A percentile compares a stretch with the other conserved stretches of the same genome.
phyloP scores from a whole-genome alignment of 1,139 yeast genomes.

The Candida albicans region DNA sequence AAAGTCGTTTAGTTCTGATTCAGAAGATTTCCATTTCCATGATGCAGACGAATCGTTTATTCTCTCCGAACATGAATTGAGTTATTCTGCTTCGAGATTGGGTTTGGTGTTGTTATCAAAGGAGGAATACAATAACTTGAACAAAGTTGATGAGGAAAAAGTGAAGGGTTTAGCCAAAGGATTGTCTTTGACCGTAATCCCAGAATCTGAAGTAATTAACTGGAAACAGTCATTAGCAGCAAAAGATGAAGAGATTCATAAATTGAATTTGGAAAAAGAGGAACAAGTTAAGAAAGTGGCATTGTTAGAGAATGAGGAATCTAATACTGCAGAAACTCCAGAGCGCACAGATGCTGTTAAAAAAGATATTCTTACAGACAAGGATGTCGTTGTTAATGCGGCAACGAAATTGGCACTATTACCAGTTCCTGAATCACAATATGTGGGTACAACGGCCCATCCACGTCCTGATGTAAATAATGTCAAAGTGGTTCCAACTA shows the following conservation, averaged over 20 bases:
- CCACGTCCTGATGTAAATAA: slow-evolving; percentile 55
- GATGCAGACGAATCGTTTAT: slow-evolving; percentile 40
- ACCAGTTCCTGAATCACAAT: slow-evolving; percentile 55
- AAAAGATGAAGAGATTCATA: slow-evolving; percentile 32
- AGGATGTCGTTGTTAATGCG: slow-evolving; percentile 22
- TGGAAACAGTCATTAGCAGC: slow-evolving; percentile 35
- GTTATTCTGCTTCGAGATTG: slow-evolving; percentile 37
- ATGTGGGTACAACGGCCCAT: slow-evolving; percentile 59
- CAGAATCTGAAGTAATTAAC: slow-evolving; percentile 28
- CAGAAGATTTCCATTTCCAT: slow-evolving; percentile 5
- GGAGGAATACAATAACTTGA: slow-evolving; percentile 21
- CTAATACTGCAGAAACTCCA: slow-evolving; percentile 8
- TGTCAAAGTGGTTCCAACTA: slow-evolving; percentile 62
- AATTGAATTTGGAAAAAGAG: slow-evolving; percentile 20
- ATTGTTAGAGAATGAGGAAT: slow-evolving; percentile 16
- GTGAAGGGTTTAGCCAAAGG: slow-evolving; percentile 19
- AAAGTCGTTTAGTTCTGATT: slow-evolving; percentile 6
- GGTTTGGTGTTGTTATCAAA: slow-evolving; percentile 40
- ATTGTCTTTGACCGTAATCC: slow-evolving; percentile 18
- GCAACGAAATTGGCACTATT: slow-evolving; percentile 50
- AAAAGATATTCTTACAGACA: slow-evolving; percentile 20
- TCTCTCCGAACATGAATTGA: slow-evolving; percentile 38
- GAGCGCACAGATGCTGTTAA: slow-evolving; percentile 28
- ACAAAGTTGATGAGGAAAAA: slow-evolving; percentile 16
- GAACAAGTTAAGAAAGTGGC: slow-evolving; percentile 21